These are phyloP conservation scores for Trametes punicea DNA, from an alignment of 768 basidiomycete genomes.

Conservation along the genomic window DNA sequence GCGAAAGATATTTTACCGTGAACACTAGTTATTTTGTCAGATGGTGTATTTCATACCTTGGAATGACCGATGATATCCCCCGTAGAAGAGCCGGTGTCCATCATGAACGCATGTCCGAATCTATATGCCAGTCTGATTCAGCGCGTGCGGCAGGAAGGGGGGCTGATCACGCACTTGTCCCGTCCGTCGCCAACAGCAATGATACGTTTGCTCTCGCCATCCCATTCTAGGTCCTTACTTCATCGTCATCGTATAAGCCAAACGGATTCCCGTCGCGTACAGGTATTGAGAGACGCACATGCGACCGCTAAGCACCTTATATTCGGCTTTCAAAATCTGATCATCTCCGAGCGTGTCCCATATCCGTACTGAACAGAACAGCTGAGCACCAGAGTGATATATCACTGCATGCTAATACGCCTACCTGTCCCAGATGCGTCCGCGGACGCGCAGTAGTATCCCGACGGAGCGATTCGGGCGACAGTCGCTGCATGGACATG, in stretches of 20 bases:
- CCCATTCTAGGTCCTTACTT: conserved; percentile 95
- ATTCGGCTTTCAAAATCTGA: conserved; percentile 77
- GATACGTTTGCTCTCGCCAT: conserved; percentile 94
- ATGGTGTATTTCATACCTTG: conserved; percentile 50
- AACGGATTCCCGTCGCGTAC: neutral
- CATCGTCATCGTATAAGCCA: neutral
- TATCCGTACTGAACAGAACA: conserved; percentile 59
- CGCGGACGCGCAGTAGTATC: conserved; percentile 93
- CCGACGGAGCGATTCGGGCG: conserved; percentile 88
- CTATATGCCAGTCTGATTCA: conserved; percentile 35
- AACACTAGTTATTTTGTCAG: neutral
- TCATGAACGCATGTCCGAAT: conserved; percentile 80
- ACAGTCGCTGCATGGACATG: conserved; percentile 85
- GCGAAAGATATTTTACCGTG: neutral
- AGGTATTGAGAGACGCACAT: conserved; percentile 46
- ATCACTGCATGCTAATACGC: conserved; percentile 16
- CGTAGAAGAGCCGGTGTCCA: conserved; percentile 78
- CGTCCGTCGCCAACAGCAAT: conserved; percentile 91
- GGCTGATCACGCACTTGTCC: conserved; percentile 59
- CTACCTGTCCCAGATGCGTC: conserved; percentile 79
- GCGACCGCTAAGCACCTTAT: conserved; percentile 66
- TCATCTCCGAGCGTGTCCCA: conserved; percentile 93
- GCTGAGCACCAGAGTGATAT: neutral
- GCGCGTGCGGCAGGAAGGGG: neutral
- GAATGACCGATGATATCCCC: conserved; percentile 90